Conservation (phyloP, 106 monocot species). For the Triglochin maritima region DNA sequence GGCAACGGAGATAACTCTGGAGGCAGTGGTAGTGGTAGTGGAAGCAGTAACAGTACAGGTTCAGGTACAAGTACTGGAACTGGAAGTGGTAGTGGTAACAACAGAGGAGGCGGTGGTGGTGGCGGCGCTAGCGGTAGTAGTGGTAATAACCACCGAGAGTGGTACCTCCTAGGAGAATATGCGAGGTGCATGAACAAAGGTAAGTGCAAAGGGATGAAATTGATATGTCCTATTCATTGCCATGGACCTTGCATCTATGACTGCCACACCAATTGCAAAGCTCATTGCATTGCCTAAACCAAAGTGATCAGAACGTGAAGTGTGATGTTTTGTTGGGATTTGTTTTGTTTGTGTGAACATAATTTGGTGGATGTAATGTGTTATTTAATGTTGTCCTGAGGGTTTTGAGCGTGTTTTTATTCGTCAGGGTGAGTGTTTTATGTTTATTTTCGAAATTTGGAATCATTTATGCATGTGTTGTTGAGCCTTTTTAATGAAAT, state of each 20-base stretch:
- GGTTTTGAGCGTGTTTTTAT: no score
- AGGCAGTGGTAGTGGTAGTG: constrained; percentile 6
- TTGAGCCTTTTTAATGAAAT: no score
- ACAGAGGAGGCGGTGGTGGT: constrained; percentile 2
- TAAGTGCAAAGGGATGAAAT: constrained; percentile 46
- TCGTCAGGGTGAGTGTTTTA: no score
- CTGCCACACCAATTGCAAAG: constrained; percentile 67
- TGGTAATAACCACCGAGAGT: constrained; percentile 35
- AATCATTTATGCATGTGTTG: no score
- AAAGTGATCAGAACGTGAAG: no score
- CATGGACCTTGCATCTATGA: constrained; percentile 84
- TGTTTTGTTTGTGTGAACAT: no score
- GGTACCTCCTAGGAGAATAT: constrained; percentile 76
- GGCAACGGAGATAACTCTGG: constrained; percentile 9
- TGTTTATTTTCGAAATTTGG: no score
- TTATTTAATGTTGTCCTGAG: no score
- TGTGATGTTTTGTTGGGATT: no score
- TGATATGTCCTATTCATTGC: constrained; percentile 84
- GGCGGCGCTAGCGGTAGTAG: constrained; percentile 1
- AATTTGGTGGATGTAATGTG: no score
- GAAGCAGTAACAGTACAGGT: background rate
- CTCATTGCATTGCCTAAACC: constrained; percentile 31
- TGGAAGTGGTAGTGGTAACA: background rate
- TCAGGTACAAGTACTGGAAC: background rate
- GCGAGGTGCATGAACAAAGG: constrained; percentile 44